Evolutionary conservation across 129 eudicot species (phyloP).

Genomic region (Arctium minus): DNA sequence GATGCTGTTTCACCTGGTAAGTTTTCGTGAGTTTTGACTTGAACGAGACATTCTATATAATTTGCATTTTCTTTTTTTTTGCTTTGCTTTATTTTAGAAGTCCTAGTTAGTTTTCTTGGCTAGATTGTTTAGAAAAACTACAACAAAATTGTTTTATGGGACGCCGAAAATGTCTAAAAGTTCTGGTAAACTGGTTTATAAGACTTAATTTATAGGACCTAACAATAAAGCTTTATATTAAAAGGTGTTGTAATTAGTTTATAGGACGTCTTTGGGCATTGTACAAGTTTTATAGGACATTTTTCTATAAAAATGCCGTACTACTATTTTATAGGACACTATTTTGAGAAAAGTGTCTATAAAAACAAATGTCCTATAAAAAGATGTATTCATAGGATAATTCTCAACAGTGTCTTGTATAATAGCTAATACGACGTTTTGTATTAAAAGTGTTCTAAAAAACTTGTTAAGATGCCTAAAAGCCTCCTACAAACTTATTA

Average conservation of each 20-base stretch:
- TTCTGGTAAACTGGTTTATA: background rate
- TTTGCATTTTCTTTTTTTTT: background rate
- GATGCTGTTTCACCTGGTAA: slow-evolving; percentile 86
- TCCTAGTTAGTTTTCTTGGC: background rate
- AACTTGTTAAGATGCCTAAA: background rate
- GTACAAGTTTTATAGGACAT: no score
- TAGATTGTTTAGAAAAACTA: background rate
- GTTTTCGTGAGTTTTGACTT: no score
- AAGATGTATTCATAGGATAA: no score
- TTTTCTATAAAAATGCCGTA: no score
- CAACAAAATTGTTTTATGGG: background rate
- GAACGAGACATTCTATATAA: background rate
- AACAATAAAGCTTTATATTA: background rate
- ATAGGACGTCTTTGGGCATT: background rate
- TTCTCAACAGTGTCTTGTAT: no score
- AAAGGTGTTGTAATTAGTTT: background rate
- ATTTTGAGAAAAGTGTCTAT: no score
- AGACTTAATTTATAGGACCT: background rate
- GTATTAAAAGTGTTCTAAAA: no score
- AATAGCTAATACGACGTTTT: no score
- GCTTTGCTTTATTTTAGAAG: background rate
- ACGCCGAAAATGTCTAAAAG: no score
- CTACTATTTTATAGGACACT: no score
- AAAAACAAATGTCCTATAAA: no score
- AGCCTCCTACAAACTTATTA: background rate